Conservation (phyloP, 2,329 filamentous ascomycete species). For the Trichoderma atrobrunneum region DNA sequence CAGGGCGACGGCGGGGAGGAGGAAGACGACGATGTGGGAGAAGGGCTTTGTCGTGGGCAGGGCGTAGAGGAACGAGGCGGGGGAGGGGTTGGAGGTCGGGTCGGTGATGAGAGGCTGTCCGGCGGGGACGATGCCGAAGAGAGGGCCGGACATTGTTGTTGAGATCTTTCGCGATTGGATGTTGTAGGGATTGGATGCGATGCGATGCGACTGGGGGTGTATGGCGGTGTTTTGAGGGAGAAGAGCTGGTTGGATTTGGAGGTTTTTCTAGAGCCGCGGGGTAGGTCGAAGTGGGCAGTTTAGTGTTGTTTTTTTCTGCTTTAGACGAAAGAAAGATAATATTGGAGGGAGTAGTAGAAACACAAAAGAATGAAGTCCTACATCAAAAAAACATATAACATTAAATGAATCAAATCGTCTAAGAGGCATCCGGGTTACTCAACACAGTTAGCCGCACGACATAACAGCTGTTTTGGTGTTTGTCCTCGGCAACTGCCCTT, state of each 20-base stretch:
- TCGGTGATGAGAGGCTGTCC: conserved; percentile 56
- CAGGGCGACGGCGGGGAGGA: conserved; percentile 73
- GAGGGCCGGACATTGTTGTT: conserved; percentile 41
- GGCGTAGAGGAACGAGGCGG: conserved; percentile 56
- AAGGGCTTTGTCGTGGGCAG: conserved; percentile 54
- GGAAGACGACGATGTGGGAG: conserved; percentile 83
- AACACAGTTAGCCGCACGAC: neutral
- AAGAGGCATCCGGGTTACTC: neutral
- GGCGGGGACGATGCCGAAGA: conserved; percentile 60
- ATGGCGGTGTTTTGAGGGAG: neutral
- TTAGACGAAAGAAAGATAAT: neutral
- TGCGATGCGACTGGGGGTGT: neutral
- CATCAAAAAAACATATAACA: neutral
- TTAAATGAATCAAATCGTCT: neutral
- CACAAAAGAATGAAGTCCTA: neutral
- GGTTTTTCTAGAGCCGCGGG: neutral
- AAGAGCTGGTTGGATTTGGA: neutral
- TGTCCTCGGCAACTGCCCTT: neutral
- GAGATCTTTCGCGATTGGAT: neutral
- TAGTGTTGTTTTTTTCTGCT: neutral
- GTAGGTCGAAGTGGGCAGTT: neutral
- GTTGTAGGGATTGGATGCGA: neutral
- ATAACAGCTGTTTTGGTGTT: neutral
- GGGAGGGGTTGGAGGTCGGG: conserved; percentile 52
- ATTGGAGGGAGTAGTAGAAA: neutral